phyloP scores from a whole-genome alignment of 208 protist genomes.

The Tritrichomonas foetus region DNA sequence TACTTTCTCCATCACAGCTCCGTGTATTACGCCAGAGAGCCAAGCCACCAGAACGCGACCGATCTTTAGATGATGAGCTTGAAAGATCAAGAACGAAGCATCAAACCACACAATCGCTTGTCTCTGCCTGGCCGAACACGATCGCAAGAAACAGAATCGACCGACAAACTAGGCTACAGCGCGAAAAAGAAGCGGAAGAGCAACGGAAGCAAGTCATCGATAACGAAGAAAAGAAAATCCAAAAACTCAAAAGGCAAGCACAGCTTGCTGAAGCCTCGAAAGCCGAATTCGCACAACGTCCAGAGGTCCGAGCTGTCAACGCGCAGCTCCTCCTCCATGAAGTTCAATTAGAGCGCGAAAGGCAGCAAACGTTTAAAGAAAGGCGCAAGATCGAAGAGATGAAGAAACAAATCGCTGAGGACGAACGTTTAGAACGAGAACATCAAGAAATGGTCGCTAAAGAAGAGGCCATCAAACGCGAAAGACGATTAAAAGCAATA shows the following conservation, averaged over 20 bases:
- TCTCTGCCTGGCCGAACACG: neutral
- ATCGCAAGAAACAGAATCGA: neutral
- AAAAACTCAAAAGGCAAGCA: neutral
- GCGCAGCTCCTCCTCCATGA: neutral
- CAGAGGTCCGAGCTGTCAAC: conserved; percentile 8
- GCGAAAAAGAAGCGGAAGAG: conserved; percentile 23
- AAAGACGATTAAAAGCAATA: neutral
- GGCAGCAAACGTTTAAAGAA: neutral
- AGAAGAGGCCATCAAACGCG: neutral
- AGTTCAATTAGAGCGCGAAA: neutral
- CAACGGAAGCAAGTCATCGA: neutral
- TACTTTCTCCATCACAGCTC: neutral
- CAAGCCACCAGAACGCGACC: neutral
- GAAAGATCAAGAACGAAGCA: neutral
- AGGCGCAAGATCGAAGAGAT: neutral
- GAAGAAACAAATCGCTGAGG: conserved; percentile 12
- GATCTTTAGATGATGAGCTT: neutral
- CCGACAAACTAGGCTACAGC: neutral
- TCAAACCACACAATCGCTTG: neutral
- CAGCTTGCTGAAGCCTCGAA: neutral
- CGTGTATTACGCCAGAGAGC: neutral
- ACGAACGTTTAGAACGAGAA: neutral
- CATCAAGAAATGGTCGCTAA: neutral
- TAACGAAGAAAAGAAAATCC: conserved; percentile 8
- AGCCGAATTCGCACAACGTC: neutral